Base-by-base conservation (phyloP, 768 basidiomycete genomes). In the Hygrophorus russula region DNA sequence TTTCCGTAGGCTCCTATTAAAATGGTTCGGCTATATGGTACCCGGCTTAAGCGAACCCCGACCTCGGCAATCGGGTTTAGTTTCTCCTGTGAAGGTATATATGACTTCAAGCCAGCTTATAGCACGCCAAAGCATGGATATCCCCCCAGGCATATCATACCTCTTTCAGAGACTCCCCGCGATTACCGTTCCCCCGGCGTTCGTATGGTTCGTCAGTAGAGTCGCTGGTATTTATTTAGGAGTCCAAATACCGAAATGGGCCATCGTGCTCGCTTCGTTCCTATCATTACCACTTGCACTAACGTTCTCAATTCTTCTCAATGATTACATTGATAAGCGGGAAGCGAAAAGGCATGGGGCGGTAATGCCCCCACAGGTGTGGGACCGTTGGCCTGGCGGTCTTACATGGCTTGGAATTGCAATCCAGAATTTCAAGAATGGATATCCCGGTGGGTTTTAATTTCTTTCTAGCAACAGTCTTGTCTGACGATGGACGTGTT, bases 401-500 rank as follows among this genome's bases (percentile, higher is more conserved):
- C 39, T 64, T 35, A 49, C 47, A 8, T 43, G 53, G 6, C 39
- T 58, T 1, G 39, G 46, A 1, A 38, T 47, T 3, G 37, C 57
- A 24, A 42, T 57, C 10, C 43, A 56, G n/a, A 52, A 51, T 42
- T 51, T 56, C 30, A 56, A 57, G 42, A 50, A 39, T 3, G 65
- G 63, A 3, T 64, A 65, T 51, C 59, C 61, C 42, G 58, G 67
- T 66, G 39, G 10, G 60, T 44, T 15, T 1, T 20, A 38, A n/a
- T 13, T 11, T 70, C 37, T 7, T 27, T 6, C 3, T 19, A 27
- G 6, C 27, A n/a, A 2, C 6, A 9, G 19, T 19, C 14, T n/a
- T 27, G 9, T 39, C 24, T 39, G 24, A 20, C 18, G 18, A 38
- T n/a, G n/a, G n/a, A n/a, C 7, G 24, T 7, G 24, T 7, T 19